Evolutionary conservation across 805 yeast species (phyloP), one percentile per base, ranked within the genome.

Genomic region (Danielia oregonensis): DNA sequence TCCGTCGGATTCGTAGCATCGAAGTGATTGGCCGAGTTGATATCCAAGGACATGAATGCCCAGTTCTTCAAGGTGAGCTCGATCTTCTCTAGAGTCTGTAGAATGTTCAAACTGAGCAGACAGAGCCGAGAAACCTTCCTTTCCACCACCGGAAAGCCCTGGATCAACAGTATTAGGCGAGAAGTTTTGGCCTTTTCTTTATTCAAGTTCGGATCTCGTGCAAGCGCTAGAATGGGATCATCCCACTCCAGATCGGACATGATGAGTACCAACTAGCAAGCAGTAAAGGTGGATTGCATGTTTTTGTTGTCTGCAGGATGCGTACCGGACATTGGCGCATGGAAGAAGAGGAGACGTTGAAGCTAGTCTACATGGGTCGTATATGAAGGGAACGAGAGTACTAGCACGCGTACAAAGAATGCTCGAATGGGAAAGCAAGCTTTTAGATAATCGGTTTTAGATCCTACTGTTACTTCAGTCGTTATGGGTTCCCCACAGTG

Each of bases 31-130:
- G 66, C 62, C 11, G 74, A 60, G 43, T 70, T 70, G 41, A 65
- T 65, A 44, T 75, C 78, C 17, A 76, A 52, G 7, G 79, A 70
- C 28, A 71, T 55, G 37, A 76, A 75, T 33, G 75, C 78, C 82
- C 81, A 76, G 40, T 71, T 70, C 39, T 70, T 65, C 30, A 72
- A 57, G 23, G 59, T 63, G 24, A 69, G 52, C 42, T 70, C 74
- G 14, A 72, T 60, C 40, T 67, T 66, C 52, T 76, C 81, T 26
- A 76, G 54, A 28, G 74, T 69, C 43, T 75, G 65, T 21, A 76
- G 54, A 4, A 74, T 66, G 36, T 67, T 66, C 36, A 74, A 61
- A 6, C 71, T 59, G 21, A 67, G 57, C 36, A 64, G 70, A 47
- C 82, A 76, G 48, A 72, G 61, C 35, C 69, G 63, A 32, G 70